Conservation (phyloP, 495 filamentous ascomycete genomes). For the Cenococcum geophilum region DNA sequence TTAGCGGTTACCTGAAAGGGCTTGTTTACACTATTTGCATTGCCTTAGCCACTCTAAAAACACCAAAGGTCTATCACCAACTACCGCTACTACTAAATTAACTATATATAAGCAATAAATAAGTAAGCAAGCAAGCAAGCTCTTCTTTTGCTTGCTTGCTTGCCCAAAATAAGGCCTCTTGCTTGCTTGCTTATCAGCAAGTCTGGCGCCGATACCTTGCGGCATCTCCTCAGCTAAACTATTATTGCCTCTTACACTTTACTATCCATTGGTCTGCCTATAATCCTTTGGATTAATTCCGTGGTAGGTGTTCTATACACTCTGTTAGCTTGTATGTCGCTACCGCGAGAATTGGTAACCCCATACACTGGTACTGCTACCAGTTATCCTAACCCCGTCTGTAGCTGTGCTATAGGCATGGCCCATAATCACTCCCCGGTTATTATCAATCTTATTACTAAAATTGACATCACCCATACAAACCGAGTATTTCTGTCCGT, state of each 20-base stretch:
- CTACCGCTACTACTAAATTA: too few species aligned
- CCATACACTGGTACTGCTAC: constrained; percentile 11
- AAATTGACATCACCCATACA: constrained; percentile 12
- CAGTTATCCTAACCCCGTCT: constrained; percentile 16
- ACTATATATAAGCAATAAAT: too few species aligned
- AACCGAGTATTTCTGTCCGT: constrained; percentile 13
- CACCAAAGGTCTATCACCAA: too few species aligned
- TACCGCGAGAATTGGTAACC: constrained; percentile 8
- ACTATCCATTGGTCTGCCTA: background rate
- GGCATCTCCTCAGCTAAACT: too few species aligned
- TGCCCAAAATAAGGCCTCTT: too few species aligned
- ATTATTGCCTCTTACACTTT: constrained; percentile 1
- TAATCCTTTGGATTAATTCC: constrained; percentile 9
- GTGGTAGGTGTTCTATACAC: constrained; percentile 12
- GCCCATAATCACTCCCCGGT: constrained; percentile 12
- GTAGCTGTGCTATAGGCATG: constrained; percentile 14
- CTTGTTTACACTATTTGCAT: too few species aligned
- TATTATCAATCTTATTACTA: constrained; percentile 13
- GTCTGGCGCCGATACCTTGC: too few species aligned
- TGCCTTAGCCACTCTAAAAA: too few species aligned
- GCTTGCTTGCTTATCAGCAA: too few species aligned
- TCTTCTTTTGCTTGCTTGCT: too few species aligned
- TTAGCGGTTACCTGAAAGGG: too few species aligned
- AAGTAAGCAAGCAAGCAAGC: too few species aligned
- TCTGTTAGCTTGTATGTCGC: constrained; percentile 4